Conservation (phyloP, 495 filamentous ascomycete genomes). For the Xylaria scruposa region DNA sequence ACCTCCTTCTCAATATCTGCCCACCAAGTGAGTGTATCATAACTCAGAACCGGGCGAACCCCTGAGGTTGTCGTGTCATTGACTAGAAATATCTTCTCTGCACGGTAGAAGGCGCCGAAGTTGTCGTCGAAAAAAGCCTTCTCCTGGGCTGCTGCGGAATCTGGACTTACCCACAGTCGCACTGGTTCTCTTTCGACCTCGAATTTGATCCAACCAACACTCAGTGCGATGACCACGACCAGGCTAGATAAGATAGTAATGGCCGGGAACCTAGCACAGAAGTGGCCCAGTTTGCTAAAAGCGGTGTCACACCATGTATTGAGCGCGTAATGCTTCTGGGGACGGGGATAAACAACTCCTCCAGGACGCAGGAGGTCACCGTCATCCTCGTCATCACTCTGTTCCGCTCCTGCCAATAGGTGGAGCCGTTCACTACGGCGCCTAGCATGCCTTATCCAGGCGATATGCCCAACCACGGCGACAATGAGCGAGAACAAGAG, state of each 20-base stretch:
- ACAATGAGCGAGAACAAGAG: slow-evolving; percentile 70
- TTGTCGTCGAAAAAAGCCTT: slow-evolving; percentile 94
- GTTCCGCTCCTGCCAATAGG: slow-evolving; percentile 81
- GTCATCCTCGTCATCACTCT: slow-evolving; percentile 90
- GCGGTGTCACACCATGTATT: slow-evolving; percentile 79
- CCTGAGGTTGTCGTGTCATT: slow-evolving; percentile 75
- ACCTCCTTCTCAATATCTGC: slow-evolving; percentile 85
- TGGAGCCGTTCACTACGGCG: slow-evolving; percentile 79
- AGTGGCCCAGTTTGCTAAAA: slow-evolving; percentile 82
- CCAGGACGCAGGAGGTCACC: slow-evolving; percentile 76
- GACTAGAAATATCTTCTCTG: slow-evolving; percentile 91
- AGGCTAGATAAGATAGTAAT: slow-evolving; percentile 79
- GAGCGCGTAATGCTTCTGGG: slow-evolving; percentile 73
- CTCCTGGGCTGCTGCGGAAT: slow-evolving; percentile 87
- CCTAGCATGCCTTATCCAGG: slow-evolving; percentile 72
- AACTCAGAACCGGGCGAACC: slow-evolving; percentile 78
- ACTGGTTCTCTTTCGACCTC: slow-evolving; percentile 88
- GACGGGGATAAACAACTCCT: slow-evolving; percentile 72
- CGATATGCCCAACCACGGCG: slow-evolving; percentile 73
- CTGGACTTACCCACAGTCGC: slow-evolving; percentile 92
- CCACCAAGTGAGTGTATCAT: slow-evolving; percentile 92
- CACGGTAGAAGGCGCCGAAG: slow-evolving; percentile 94
- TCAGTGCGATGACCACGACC: slow-evolving; percentile 74
- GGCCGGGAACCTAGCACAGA: slow-evolving; percentile 80
- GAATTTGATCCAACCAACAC: slow-evolving; percentile 86